Percentiles rank a stretch among this genome's conserved stretches.
Conservation (phyloP, 306 rosid species). For the Mucuna pruriens region DNA sequence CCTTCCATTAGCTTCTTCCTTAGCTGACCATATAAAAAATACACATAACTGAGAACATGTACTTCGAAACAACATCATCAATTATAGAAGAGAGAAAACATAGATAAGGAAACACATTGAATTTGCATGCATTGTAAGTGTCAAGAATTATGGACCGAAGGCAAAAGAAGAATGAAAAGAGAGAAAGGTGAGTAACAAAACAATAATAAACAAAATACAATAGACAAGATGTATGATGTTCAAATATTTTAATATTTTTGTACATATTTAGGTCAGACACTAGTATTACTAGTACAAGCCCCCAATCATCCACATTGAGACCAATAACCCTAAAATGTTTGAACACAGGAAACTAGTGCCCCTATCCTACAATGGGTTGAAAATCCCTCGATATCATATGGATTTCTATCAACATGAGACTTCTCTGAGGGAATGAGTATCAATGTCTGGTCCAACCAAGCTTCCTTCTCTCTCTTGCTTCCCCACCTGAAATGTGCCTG, state of each 20-base stretch:
- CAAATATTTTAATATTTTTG: not conserved
- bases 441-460: not conserved
- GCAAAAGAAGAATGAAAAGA: not conserved
- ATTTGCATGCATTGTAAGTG: not conserved
- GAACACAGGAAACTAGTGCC: not conserved
- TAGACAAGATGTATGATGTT: not conserved
- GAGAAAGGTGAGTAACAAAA: not conserved
- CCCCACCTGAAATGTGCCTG: not conserved
- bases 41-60: not conserved
- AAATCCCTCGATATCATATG: not conserved
- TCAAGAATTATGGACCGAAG: not conserved
- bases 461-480: not conserved
- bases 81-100: not conserved
- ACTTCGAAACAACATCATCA: not conserved
- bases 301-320: not conserved
- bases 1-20: conserved; percentile 43
- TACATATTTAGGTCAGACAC: not conserved
- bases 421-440: not conserved
- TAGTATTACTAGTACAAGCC: not conserved
- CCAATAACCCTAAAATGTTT: not conserved
- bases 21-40: conserved; percentile 42
- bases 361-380: not conserved
- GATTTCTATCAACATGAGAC: not conserved
- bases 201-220: not conserved
- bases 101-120: not conserved